A percentile compares a stretch with the other conserved stretches of the same genome.
Conservation (phyloP, 208 protist species). For the Trypanosoma platydactyli region DNA sequence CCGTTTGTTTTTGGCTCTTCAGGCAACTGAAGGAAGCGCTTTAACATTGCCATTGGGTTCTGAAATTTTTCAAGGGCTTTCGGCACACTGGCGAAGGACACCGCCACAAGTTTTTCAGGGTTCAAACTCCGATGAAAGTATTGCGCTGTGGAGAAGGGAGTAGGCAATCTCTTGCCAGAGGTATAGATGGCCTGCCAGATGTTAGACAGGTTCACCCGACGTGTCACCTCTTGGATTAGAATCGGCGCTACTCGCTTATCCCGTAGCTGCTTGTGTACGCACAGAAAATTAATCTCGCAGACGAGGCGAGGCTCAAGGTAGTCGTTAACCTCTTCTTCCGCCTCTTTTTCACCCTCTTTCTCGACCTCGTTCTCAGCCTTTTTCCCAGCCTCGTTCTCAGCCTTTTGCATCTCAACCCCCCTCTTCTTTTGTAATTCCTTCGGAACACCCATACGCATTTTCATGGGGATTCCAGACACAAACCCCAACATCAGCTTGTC, state of each 20-base stretch:
- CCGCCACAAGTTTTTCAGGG: conserved; percentile 96
- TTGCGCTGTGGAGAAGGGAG: conserved; percentile 90
- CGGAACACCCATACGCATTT: conserved; percentile 72
- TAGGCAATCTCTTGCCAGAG: conserved; percentile 96
- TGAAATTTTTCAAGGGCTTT: conserved; percentile 63
- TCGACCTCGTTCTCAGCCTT: neutral
- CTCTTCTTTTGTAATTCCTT: conserved; percentile 11
- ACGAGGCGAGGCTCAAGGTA: conserved; percentile 72
- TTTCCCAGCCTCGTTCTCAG: conserved; percentile 3
- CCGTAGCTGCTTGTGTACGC: conserved; percentile 98
- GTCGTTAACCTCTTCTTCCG: neutral
- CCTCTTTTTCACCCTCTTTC: conserved; percentile 10
- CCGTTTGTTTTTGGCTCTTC: conserved; percentile 44
- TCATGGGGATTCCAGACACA: conserved; percentile 96
- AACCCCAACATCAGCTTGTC: conserved; percentile 95
- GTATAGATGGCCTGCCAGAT: conserved; percentile 99
- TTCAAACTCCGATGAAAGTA: conserved; percentile 99
- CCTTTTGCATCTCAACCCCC: no score
- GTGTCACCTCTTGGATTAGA: conserved; percentile 99
- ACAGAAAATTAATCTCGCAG: conserved; percentile 99
- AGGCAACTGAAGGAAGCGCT: conserved; percentile 71
- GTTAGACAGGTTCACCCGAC: conserved; percentile 95
- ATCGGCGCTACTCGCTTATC: conserved; percentile 97
- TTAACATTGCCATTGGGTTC: conserved; percentile 83
- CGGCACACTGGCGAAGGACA: conserved; percentile 78